phyloP scores from a whole-genome alignment of 2,329 filamentous ascomycete genomes.

The Colletotrichum lentis region DNA sequence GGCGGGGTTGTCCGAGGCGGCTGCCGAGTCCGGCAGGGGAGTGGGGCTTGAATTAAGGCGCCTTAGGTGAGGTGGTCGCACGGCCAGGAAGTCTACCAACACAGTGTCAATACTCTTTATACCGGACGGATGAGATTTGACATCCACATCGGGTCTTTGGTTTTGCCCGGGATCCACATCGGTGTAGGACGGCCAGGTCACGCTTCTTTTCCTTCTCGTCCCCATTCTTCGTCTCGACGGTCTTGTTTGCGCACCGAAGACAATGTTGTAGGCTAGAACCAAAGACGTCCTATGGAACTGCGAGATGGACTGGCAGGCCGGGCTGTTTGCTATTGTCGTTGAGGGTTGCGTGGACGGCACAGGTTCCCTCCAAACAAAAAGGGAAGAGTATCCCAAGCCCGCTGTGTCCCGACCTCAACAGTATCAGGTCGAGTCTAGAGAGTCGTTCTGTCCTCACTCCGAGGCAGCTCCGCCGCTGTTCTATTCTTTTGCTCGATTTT shows the following conservation, averaged over 20 bases:
- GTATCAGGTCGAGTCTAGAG: neutral
- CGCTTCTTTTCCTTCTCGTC: neutral
- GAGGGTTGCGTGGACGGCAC: neutral
- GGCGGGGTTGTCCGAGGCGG: neutral
- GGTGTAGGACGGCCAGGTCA: conserved; percentile 14
- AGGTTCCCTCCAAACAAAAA: neutral
- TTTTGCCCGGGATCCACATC: conserved; percentile 22
- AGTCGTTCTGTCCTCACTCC: no score
- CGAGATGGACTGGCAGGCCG: neutral
- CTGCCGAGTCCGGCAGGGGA: no score
- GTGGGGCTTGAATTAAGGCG: no score
- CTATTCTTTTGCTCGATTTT: neutral
- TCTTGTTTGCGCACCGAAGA: neutral
- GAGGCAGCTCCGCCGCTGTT: no score
- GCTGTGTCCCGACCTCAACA: neutral
- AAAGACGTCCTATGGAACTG: neutral
- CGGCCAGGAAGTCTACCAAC: neutral
- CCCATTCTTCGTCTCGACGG: neutral
- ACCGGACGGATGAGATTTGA: neutral
- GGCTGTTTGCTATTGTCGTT: neutral
- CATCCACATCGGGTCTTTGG: neutral
- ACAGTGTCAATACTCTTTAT: neutral
- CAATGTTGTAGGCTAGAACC: no score
- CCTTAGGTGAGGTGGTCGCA: no score
- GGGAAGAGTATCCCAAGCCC: neutral